Evolutionary conservation across 2,329 filamentous ascomycete genomes (phyloP).

Genomic region (Hypoxylon sp.): DNA sequence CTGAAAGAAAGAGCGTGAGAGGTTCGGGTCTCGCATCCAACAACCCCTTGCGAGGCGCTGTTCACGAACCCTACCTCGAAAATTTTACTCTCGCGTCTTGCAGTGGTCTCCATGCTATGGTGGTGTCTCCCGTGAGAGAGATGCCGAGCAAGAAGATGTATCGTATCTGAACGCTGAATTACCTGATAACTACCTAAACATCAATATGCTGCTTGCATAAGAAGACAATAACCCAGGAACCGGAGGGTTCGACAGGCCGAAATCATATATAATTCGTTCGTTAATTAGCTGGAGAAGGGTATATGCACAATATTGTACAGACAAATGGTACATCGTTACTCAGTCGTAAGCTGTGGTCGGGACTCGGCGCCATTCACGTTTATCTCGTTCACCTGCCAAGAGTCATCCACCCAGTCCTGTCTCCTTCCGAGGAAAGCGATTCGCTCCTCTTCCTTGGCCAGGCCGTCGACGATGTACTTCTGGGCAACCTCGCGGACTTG

Average conservation of each 20-base stretch:
- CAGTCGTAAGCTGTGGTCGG: slow-evolving; percentile 16
- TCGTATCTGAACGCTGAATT: slow-evolving; percentile 71
- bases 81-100: slow-evolving; percentile 69
- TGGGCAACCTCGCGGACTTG: slow-evolving; percentile 87
- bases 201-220: background rate
- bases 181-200: too few species aligned
- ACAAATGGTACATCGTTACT: slow-evolving; percentile 36
- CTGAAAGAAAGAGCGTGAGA: slow-evolving; percentile 70
- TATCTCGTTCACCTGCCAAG: slow-evolving; percentile 83
- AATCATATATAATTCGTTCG: slow-evolving; percentile 39
- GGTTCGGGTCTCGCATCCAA: slow-evolving; percentile 39
- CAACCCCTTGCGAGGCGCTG: slow-evolving; percentile 34
- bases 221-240: background rate
- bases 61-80: slow-evolving; percentile 45
- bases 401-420: slow-evolving; percentile 80
- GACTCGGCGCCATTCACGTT: slow-evolving; percentile 65
- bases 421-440: slow-evolving; percentile 85
- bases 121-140: slow-evolving; percentile 43
- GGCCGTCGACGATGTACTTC: slow-evolving; percentile 79
- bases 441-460: slow-evolving; percentile 71
- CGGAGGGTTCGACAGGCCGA: background rate
- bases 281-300: slow-evolving; percentile 54
- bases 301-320: slow-evolving; percentile 56
- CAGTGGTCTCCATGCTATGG: slow-evolving; percentile 71
- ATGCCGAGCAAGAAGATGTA: slow-evolving; percentile 68